Base-by-base conservation (phyloP, 768 basidiomycete species). In the Xanthoconium stramineum region DNA sequence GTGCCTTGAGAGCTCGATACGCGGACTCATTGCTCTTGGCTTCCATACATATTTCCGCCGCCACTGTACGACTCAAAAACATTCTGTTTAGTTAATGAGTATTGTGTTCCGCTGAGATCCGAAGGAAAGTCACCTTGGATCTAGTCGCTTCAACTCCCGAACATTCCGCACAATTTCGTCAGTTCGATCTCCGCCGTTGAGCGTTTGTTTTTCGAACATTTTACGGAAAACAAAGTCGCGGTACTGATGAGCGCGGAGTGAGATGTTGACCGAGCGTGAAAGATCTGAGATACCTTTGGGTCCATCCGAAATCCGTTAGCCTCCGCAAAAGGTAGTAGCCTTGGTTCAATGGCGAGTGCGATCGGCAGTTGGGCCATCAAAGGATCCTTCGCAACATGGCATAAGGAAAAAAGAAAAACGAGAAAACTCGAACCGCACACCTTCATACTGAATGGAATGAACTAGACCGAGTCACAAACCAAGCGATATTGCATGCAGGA, bases 201-300 rank as follows among this genome's bases (percentile, higher is more conserved):
- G 68, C 38, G 72, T 56, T 60, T 69, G 68, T 58, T 83, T 81
- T 69, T 89, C 87, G 60, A 91, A 91, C 82, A 91, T 90, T 69
- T 89, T 89, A 46, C 89, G 85, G 67, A 91, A 90, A n/a, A 91
- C 84, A 63, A 90, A 91, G 66, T 91, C 84, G 45, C 88, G 87
- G 68, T 91, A 89, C 88, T 91, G 58, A 35, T 50, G 50, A 28
- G 29, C 19, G 42, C 30, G 47, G 30, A 33, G 54, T 64, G 52
- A 68, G 61, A 61, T 55, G 38, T 11, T 49, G 43, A 29, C 19
- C 12, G 32, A 43, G 40, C 43, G 52, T 17, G n/a, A 12, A 48
- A 40, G 46, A 53, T 54, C 45, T 58, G 48, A 53, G 47, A 47
- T 70, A 85, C 88, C 77, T 89, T 89, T 68, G 80, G 79, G 64